Base-by-base conservation (phyloP, 2,329 filamentous ascomycete genomes). In the Capronia americana region DNA sequence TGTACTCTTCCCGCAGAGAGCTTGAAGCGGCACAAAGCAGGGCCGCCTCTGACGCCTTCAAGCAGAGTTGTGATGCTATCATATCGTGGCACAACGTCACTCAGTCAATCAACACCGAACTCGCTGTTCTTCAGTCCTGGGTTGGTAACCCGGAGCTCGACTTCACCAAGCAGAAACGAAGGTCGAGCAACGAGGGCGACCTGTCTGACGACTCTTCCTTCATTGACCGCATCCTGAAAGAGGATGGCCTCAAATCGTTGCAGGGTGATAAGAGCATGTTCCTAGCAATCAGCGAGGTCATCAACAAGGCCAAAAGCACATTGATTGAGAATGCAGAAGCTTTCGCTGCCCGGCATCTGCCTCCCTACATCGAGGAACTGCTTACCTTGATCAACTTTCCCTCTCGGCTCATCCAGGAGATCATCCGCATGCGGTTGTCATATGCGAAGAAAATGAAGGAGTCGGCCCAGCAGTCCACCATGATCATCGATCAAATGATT, bases 401-500 rank as follows among this genome's bases (percentile, higher is more conserved):
- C 0, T 96, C 93, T 1, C 90, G 95, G 8, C 85, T 99, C 41
- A 95, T 99, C 48, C 93, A 98, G 78, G 95, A 98, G 76, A 96
- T 99, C 74, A 97, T 97, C 76, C 91, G 91, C 61, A 91, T 97
- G 73, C 90, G 95, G 65, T 85, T 98, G 30, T 92, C 90, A 10
- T 98, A 97, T 77, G 93, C 94, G 20, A 92, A 90, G 80, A 94
- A 93, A 77, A 96, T 97, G 88, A 96, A 94, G 79, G 94, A 98
- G 74, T 92, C 93, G 10, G 90, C 93, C 1, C 92, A 95, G 80
- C 92, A 96, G 77, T 96, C 93, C 70, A 86, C 92, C 28, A 90
- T 99, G 82, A 92, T 99, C 85, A 92, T 96, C 67, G 93, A 98
- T 76, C 94, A 98, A 79, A 96, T 98, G 92, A 97, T 99, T 69